Evolutionary conservation across 495 filamentous ascomycete species (phyloP).

Genomic region (Neurospora sp.): DNA sequence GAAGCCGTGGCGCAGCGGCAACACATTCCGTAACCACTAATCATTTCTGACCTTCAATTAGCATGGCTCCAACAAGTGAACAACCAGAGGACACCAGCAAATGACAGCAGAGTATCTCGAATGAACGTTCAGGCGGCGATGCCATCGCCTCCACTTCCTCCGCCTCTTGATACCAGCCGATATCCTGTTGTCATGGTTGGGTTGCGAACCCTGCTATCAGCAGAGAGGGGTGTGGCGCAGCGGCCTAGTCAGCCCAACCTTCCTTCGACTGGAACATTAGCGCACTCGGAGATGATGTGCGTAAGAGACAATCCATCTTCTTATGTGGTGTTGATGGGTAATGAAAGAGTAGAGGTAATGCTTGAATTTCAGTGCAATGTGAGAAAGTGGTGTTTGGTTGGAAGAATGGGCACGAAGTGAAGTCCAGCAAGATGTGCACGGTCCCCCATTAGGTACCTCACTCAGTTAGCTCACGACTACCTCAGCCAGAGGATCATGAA

Average conservation of each 20-base stretch:
- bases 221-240: neutral
- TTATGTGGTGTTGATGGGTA: neutral
- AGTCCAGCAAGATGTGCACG: neutral
- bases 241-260: neutral
- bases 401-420: neutral
- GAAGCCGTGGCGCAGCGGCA: neutral
- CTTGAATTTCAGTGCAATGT: neutral
- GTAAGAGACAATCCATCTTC: neutral
- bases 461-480: neutral
- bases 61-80: neutral
- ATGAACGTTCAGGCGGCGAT: neutral
- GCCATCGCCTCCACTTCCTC: neutral
- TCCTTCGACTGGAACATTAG: neutral
- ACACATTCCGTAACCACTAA: neutral
- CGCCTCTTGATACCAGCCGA: neutral
- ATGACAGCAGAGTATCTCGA: neutral
- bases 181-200: neutral
- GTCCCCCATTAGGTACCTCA: neutral
- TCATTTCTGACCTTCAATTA: neutral
- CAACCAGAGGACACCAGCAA: neutral
- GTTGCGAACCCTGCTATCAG: neutral
- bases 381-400: neutral
- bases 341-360: neutral
- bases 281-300: neutral
- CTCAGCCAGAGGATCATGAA: too few relatives aligned